phyloP scores from a whole-genome alignment of 2,329 filamentous ascomycete species.

The Curvularia sp. region DNA sequence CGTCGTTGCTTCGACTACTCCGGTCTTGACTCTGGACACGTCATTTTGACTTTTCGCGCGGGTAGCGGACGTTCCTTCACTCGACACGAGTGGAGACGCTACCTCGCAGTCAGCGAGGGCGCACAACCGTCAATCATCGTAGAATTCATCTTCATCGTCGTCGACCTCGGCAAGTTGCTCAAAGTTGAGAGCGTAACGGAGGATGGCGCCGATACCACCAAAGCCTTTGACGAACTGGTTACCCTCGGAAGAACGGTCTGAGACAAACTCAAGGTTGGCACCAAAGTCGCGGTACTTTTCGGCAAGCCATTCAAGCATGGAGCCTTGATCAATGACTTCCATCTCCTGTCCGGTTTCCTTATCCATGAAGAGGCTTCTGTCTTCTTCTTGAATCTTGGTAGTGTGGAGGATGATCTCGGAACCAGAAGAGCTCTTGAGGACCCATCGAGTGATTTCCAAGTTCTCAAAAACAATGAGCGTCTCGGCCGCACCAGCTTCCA shows the following conservation, averaged over 20 bases:
- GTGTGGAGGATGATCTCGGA: slow-evolving; percentile 80
- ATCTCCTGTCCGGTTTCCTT: slow-evolving; percentile 96
- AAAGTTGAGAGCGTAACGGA: slow-evolving; percentile 99
- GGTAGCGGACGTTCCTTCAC: slow-evolving; percentile 63
- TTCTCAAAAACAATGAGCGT: slow-evolving; percentile 97
- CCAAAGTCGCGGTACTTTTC: slow-evolving; percentile 99
- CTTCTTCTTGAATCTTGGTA: slow-evolving; percentile 81
- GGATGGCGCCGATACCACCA: slow-evolving; percentile 94
- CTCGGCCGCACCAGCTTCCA: slow-evolving; percentile 95
- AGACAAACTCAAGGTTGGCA: slow-evolving; percentile 94
- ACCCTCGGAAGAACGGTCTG: slow-evolving; percentile 94
- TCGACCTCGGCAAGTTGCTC: slow-evolving; percentile 95
- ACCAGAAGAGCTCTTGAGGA: slow-evolving; percentile 80
- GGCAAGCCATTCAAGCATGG: slow-evolving; percentile 99
- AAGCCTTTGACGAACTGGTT: slow-evolving; percentile 99
- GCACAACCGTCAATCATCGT: slow-evolving; percentile 91
- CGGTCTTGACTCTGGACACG: slow-evolving; percentile 41
- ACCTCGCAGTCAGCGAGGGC: slow-evolving; percentile 89
- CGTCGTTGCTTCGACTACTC: slow-evolving; percentile 42
- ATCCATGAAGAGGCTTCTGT: slow-evolving; percentile 89
- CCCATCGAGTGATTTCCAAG: slow-evolving; percentile 90
- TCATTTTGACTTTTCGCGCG: slow-evolving; percentile 47
- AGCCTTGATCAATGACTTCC: slow-evolving; percentile 85
- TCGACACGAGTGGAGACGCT: slow-evolving; percentile 68
- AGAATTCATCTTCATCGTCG: slow-evolving; percentile 80